Evolutionary conservation across 495 filamentous ascomycete species (phyloP), one percentile per base, ranked within the genome.

Genomic region (Chaetomium fimeti): DNA sequence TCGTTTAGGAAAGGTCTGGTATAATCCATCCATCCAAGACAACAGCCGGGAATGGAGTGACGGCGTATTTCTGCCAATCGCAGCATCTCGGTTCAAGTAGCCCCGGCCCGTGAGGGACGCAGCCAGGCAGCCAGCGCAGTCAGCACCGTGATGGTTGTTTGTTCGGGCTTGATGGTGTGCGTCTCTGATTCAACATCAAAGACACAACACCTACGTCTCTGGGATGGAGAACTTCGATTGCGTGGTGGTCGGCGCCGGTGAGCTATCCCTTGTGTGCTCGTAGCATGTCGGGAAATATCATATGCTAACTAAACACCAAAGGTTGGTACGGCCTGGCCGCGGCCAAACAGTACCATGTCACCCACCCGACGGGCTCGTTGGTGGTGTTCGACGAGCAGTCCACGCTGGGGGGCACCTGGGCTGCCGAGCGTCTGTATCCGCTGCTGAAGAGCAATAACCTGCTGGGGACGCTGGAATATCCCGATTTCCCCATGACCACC

Each of bases 401-500:
- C 7, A 60, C 43, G 8, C 68, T 91, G 47, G 89, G 89, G 15
- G 89, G 89, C 53, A 82, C 85, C 49, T 92, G 89, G 89, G 81
- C 84, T 3, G 75, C 79, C 43, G 74, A 87, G 32, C 78, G 84
- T 0, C 75, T 88, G 32, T 90, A 89, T 72, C 82, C 83, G 18
- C 85, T 84, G 16, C 77, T 92, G 22, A 86, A 84, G 61, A 83
- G 85, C 67, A 81, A 81, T 66, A 81, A 79, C 45, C 63, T 77
- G 18, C 47, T 83, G 8, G 88, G 88, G 20, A 87, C 81, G 6
- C 88, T 85, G 66, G 88, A 89, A 69, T 89, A 80, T 70, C 85
- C 83, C 18, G 89, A 91, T 61, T 89, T 87, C 63, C 87, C 88
- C 20, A 89, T 92, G 87, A 82, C 83, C 61, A 61, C 65, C 6